Percentiles rank a stretch among this genome's conserved stretches.
Evolutionary conservation across 176 grass and related monocot genomes (phyloP).

Genomic region (Aegilops umbellulata): DNA sequence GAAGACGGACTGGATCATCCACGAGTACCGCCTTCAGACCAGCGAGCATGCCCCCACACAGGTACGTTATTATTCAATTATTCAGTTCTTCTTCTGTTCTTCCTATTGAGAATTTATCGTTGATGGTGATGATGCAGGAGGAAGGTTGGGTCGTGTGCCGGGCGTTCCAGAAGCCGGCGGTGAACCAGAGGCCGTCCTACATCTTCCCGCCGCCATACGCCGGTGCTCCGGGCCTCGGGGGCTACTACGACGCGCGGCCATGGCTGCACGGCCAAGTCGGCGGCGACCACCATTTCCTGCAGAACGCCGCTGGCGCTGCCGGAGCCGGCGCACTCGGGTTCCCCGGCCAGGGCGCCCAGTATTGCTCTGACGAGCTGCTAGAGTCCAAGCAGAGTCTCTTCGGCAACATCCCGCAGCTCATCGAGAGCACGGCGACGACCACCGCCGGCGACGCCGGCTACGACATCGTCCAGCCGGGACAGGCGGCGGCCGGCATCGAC

Average conservation of each 20-base stretch:
- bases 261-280: not conserved
- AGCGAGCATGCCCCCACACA: not conserved
- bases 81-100: no score
- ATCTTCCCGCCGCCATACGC: slow-evolving; percentile 25
- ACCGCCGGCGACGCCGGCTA: not conserved
- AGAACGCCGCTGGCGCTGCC: not conserved
- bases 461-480: rapidly evolving
- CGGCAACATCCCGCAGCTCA: slow-evolving; percentile 36
- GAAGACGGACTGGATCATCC: slow-evolving; percentile 97
- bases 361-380: not conserved
- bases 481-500: no score
- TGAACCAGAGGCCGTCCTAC: slow-evolving; percentile 47
- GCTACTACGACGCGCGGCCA: slow-evolving; percentile 18
- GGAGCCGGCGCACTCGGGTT: not conserved
- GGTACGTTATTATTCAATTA: not conserved
- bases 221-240: not conserved
- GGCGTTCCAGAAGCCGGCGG: slow-evolving; percentile 60
- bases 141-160: slow-evolving; percentile 98
- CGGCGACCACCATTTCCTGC: slow-evolving; percentile 10
- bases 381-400: slow-evolving; percentile 45
- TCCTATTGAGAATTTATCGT: not conserved
- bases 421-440: slow-evolving; percentile 24
- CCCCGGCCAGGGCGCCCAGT: not conserved
- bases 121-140: slow-evolving; percentile 40
- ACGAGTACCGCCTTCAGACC: slow-evolving; percentile 71